These are phyloP conservation scores for Thozetella sp. DNA, from an alignment of 495 filamentous ascomycete species.

Conservation along the genomic window DNA sequence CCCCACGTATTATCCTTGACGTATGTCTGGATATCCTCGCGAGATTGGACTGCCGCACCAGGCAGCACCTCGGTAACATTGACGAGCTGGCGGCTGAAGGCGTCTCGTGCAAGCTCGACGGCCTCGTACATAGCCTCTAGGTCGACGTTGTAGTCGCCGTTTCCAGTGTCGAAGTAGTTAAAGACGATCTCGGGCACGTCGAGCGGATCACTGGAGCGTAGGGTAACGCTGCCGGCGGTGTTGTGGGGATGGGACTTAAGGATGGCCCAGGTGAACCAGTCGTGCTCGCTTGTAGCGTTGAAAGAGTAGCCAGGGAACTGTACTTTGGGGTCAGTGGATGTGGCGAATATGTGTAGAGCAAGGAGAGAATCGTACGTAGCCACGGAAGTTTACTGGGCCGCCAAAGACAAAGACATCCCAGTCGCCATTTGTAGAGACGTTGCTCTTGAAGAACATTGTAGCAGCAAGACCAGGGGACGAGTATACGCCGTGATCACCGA, in stretches of 20 bases:
- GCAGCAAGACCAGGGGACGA: constrained; percentile 43
- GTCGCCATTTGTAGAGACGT: constrained; percentile 30
- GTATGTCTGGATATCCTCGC: constrained; percentile 38
- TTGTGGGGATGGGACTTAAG: constrained; percentile 49
- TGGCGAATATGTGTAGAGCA: not conserved
- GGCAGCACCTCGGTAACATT: constrained; percentile 44
- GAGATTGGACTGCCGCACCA: constrained; percentile 33
- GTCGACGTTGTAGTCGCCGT: constrained; percentile 23
- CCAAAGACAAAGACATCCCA: constrained; percentile 49
- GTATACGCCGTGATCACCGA: constrained; percentile 41
- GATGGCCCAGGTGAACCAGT: constrained; percentile 40
- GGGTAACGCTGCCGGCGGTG: constrained; percentile 44
- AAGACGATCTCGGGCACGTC: constrained; percentile 53
- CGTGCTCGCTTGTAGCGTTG: constrained; percentile 20
- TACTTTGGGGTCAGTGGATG: not conserved
- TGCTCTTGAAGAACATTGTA: constrained; percentile 40
- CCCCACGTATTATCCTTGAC: constrained; percentile 40
- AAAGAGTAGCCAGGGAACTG: constrained; percentile 34
- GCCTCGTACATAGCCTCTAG: constrained; percentile 43
- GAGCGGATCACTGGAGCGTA: constrained; percentile 46
- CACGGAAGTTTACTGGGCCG: constrained; percentile 46
- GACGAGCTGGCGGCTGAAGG: constrained; percentile 28
- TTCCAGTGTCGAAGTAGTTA: constrained; percentile 42
- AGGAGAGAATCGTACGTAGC: constrained; percentile 21
- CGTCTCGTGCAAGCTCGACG: constrained; percentile 35